These are phyloP conservation scores for Dovyalis caffra DNA, from an alignment of 345 rosid species.

Conservation along the genomic window DNA sequence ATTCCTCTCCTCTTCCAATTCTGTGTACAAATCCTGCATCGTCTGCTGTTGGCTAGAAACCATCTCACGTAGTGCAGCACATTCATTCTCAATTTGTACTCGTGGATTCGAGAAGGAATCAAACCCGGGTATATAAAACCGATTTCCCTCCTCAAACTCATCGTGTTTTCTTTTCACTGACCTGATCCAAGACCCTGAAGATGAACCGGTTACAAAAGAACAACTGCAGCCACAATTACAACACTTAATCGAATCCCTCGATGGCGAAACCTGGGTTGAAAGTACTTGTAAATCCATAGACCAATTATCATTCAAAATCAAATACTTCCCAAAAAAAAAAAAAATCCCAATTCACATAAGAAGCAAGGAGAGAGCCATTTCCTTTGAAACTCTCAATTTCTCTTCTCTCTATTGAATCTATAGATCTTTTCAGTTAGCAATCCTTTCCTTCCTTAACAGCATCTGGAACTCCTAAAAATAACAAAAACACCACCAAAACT, in stretches of 20 bases:
- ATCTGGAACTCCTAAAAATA: constrained; percentile 12
- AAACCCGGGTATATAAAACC: constrained; percentile 53
- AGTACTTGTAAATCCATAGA: constrained; percentile 54
- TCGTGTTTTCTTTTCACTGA: constrained; percentile 71
- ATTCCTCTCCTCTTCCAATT: constrained; percentile 92
- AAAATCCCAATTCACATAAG: background rate
- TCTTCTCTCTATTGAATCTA: constrained; percentile 22
- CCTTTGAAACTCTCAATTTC: constrained; percentile 16
- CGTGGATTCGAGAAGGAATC: constrained; percentile 54
- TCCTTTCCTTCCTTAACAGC: constrained; percentile 23
- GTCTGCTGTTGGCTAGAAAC: constrained; percentile 69
- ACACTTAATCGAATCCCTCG: constrained; percentile 42
- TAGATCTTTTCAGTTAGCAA: constrained; percentile 12
- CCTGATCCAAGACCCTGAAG: constrained; percentile 47
- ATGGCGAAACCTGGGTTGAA: constrained; percentile 17
- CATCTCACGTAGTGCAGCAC: constrained; percentile 66
- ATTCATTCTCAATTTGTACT: constrained; percentile 80
- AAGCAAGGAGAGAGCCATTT: background rate
- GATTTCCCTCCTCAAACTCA: constrained; percentile 50
- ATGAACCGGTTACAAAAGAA: constrained; percentile 30
- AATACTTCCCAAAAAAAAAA: background rate
- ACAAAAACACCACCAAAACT: background rate
- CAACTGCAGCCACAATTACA: constrained; percentile 68
- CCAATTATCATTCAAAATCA: constrained; percentile 28
- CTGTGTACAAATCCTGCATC: constrained; percentile 61